These are phyloP conservation scores for Centaurea solstitialis DNA, from an alignment of 129 eudicot genomes.

Conservation along the genomic window DNA sequence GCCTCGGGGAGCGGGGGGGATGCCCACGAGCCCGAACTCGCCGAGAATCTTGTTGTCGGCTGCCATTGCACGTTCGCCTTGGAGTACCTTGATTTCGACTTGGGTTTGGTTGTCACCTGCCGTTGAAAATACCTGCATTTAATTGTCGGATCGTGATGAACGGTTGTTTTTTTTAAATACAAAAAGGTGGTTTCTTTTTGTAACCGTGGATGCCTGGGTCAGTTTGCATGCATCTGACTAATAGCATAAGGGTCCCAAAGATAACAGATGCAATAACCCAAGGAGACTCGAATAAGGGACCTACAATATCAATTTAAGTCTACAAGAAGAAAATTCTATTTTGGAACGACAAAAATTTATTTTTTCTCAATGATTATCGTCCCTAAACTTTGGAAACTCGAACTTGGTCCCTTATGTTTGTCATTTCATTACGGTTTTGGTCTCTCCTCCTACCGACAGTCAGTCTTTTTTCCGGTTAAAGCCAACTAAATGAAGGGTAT, in stretches of 20 bases:
- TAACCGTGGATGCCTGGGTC: neutral
- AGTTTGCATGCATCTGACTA: too few species aligned
- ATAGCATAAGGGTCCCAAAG: neutral
- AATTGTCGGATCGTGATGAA: neutral
- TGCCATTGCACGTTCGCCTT: constrained; percentile 21
- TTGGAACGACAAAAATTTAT: neutral
- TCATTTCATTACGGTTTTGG: too few species aligned
- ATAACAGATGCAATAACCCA: neutral
- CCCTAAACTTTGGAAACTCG: too few species aligned
- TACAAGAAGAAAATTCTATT: too few species aligned
- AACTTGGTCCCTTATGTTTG: too few species aligned
- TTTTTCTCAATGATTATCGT: neutral
- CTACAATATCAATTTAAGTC: too few species aligned
- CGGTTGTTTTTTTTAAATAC: neutral
- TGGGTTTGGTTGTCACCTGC: constrained; percentile 21
- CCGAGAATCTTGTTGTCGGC: constrained; percentile 17
- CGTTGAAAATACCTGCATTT: constrained; percentile 12
- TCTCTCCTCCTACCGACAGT: too few species aligned
- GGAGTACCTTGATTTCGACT: constrained; percentile 23
- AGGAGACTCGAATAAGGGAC: too few species aligned
- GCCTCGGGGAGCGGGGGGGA: constrained; percentile 57
- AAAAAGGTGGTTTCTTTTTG: neutral
- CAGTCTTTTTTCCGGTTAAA: too few species aligned
- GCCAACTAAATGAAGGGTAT: too few species aligned
- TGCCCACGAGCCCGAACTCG: constrained; percentile 45